Evolutionary conservation across 176 grass and related monocot species (phyloP).

Genomic region (Aegilops sharonensis): DNA sequence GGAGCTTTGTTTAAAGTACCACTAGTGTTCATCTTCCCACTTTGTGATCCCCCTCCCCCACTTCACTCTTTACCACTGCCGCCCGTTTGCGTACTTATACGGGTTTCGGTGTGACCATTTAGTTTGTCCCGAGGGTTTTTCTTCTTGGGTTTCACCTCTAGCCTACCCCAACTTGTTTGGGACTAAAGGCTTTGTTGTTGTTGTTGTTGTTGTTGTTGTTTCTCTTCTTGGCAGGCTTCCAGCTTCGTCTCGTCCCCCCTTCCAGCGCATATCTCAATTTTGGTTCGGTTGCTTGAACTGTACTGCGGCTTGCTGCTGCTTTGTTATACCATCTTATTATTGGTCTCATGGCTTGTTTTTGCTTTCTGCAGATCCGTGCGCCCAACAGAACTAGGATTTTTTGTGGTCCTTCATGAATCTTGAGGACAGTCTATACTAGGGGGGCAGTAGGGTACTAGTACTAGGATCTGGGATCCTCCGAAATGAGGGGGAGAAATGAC

Average conservation of each 20-base stretch:
- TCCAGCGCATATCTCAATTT: slow-evolving; percentile 22
- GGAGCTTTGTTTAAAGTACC: slow-evolving; percentile 34
- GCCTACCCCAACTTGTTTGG: too few relatives aligned
- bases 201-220: background rate
- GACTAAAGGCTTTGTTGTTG: too few relatives aligned
- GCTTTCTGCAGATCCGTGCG: slow-evolving; percentile 28
- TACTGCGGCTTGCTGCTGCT: background rate
- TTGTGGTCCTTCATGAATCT: slow-evolving; percentile 25
- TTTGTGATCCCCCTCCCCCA: slow-evolving; percentile 40
- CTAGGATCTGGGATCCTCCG: slow-evolving; percentile 26
- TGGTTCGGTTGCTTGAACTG: slow-evolving; percentile 29
- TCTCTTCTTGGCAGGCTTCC: slow-evolving; percentile 22
- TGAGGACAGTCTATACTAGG: slow-evolving; percentile 23
- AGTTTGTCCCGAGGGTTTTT: slow-evolving; percentile 11
- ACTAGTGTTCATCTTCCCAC: slow-evolving; percentile 18
- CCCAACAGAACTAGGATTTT: slow-evolving; percentile 3
- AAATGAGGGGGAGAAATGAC: slow-evolving; percentile 86
- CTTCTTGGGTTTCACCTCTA: background rate
- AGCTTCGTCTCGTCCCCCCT: slow-evolving; percentile 20
- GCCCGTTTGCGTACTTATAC: slow-evolving; percentile 3
- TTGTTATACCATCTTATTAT: background rate
- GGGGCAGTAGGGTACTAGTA: slow-evolving; percentile 16
- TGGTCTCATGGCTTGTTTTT: slow-evolving; percentile 6
- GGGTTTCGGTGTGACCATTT: slow-evolving; percentile 15
- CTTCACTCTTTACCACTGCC: slow-evolving; percentile 23